phyloP scores from a whole-genome alignment of 2,329 filamentous ascomycete genomes.

The Pseudocercospora pini-densiflorae region DNA sequence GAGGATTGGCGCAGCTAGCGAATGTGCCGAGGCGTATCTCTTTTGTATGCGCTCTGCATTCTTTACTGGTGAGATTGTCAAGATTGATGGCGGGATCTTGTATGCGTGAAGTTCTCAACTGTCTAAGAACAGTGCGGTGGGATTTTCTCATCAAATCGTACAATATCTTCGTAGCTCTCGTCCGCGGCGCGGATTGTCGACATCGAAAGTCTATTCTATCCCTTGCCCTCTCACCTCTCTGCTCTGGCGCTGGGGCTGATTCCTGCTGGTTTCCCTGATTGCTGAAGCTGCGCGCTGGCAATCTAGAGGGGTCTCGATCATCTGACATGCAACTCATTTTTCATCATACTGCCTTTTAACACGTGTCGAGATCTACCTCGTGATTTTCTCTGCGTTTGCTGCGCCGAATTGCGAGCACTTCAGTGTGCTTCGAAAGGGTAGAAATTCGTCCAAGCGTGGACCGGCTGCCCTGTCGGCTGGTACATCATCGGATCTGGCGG shows the following conservation, averaged over 20 bases:
- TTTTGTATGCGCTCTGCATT: not conserved
- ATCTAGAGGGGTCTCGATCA: not conserved
- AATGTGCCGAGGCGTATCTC: not conserved
- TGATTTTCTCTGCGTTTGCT: not conserved
- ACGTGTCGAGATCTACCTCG: not conserved
- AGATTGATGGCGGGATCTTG: not conserved
- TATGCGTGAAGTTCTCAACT: not conserved
- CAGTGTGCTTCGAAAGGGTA: not conserved
- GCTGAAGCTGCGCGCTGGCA: not conserved
- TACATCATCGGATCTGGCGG: conserved; percentile 1
- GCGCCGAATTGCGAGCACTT: not conserved
- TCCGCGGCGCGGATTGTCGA: not conserved
- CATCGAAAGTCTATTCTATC: not conserved
- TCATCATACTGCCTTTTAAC: not conserved
- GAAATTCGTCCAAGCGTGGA: not conserved
- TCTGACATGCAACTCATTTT: not conserved
- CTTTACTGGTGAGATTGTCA: not conserved
- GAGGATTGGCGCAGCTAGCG: not conserved
- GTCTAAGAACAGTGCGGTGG: not conserved
- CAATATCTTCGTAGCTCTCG: not conserved
- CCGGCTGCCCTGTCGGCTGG: not conserved
- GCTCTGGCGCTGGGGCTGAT: not conserved
- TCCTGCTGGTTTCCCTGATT: not conserved
- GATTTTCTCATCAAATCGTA: not conserved
- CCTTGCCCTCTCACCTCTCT: not conserved